These are phyloP conservation scores for Rosa hybrid DNA, from an alignment of 331 rosid genomes.

Conservation along the genomic window DNA sequence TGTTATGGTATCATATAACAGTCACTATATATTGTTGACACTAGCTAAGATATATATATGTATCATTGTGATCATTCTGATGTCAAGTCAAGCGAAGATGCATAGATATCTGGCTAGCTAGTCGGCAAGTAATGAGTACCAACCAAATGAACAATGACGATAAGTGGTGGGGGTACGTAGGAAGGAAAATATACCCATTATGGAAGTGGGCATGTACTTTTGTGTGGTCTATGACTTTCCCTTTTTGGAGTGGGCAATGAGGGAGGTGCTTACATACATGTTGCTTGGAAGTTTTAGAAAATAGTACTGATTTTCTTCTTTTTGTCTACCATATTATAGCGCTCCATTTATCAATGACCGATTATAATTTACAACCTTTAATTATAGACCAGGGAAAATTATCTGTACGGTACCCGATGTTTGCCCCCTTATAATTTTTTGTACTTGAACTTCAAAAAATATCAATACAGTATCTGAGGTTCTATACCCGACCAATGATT, in stretches of 20 bases:
- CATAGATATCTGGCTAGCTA: neutral
- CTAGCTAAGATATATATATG: neutral
- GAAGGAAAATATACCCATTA: constrained; percentile 40
- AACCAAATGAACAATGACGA: constrained; percentile 3
- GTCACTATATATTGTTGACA: neutral
- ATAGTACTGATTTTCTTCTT: no score
- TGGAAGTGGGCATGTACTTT: constrained; percentile 26
- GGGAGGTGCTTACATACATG: constrained; percentile 22
- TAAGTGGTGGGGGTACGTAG: constrained; percentile 30
- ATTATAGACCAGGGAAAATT: no score
- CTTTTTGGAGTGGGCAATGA: constrained; percentile 43
- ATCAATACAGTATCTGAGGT: no score
- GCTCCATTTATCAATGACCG: no score
- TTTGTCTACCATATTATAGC: no score
- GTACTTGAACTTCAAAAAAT: no score
- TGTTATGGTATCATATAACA: neutral
- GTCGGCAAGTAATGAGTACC: neutral
- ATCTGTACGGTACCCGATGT: no score
- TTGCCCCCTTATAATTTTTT: no score
- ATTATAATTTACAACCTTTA: no score
- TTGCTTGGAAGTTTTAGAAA: neutral
- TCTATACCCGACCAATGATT: no score
- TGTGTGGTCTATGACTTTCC: constrained; percentile 34
- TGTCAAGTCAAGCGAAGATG: neutral
- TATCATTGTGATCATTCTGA: neutral